Base-by-base conservation (phyloP, 2,329 filamentous ascomycete species). In the Microdochium trichocladiopsis region DNA sequence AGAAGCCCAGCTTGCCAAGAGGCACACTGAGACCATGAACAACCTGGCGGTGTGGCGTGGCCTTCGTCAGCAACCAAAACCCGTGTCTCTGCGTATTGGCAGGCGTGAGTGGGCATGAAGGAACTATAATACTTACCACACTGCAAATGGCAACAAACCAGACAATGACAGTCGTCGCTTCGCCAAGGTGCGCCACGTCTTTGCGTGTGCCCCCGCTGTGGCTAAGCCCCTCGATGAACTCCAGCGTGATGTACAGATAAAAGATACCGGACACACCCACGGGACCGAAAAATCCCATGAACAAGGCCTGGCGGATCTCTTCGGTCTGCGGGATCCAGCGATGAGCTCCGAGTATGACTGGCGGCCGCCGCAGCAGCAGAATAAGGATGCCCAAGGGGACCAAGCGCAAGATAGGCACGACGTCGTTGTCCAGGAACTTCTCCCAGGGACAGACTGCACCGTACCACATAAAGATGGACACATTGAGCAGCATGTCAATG, bases 401-500 rank as follows among this genome's bases (percentile, higher is more conserved):
- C 1, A 96, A 77, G 0, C 89, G 84, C 60, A 86, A 84, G 23
- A 92, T 75, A 0, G 90, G 82, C 24, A 95, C 84, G 16, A 94
- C 78, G 9, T 72, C 64, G 65, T 88, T 93, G 58, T 62, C 59
- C 1, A 77, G 68, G 58, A 96, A 95, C 24, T 72, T 73, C 4
- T 73, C 66, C 92, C 92, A 96, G 0, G 92, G 92, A 53, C 87
- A 89, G 11, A 92, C 82, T 0, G 90, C 89, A 3, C 91, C 91
- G 60, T 88, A 93, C 91, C 90, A 96, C 69, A 95, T 82, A 66
- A 96, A 96, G 37, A 96, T 80, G 18, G 85, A 77, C 3, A 95
- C 82, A 64, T 96, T 96, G 53, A 96, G 84, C 2, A 96, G 77
- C 90, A 96, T 95, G 66, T 96, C 91, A 47, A 96, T 88, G 0